Base-by-base conservation (phyloP, 1,284 basidiomycete genomes). In the Neotropicomus parvogracilis region DNA sequence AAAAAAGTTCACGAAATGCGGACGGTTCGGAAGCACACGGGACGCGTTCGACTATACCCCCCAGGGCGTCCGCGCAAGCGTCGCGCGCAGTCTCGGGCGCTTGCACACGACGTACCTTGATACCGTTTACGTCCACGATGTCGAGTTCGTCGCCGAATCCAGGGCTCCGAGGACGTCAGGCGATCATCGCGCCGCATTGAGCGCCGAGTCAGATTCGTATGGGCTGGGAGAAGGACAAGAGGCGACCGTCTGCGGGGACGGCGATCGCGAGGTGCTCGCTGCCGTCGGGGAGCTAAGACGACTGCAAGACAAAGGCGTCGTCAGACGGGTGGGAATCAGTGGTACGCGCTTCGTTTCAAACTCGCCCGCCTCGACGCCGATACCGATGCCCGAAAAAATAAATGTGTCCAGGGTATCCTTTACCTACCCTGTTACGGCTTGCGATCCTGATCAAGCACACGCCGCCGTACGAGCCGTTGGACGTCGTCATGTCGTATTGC, bases 101-200 rank as follows among this genome's bases (percentile, higher is more conserved):
- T 65, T 98, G 48, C 78, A 86, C 42, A 95, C 92, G 8, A 70
- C 75, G 42, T 94, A 95, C 61, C 75, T 97, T 19, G 93, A 95
- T 60, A 77, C 79, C 1, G 89, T 95, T 2, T 95, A 93, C 59
- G 73, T 97, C 31, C 95, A 99, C 65, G 95, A 98, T 65, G 79
- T 90, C 50, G 95, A 99, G 71, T 97, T 88, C 60, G 81, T 97
- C 11, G 79, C 80, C 20, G 77, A 82, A 2, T 65, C 72, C 40
- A 73, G 84, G 39, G 65, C 73, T 20, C 77, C 81, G 0, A 70
- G 70, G 36, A 62, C 62, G 28, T 71, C 70, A 16, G 85, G 86
- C 3, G 74, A 81, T 49, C 83, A 84, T 58, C 57, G 68, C 2
- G 61, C 68, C 3, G 85, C 85, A 24, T 66, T 91, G 27, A 64